A percentile compares a stretch with the other conserved stretches of the same genome.
These are phyloP conservation scores for Zygoascus ofunaensis DNA, from an alignment of 805 yeast genomes.

Conservation along the genomic window DNA sequence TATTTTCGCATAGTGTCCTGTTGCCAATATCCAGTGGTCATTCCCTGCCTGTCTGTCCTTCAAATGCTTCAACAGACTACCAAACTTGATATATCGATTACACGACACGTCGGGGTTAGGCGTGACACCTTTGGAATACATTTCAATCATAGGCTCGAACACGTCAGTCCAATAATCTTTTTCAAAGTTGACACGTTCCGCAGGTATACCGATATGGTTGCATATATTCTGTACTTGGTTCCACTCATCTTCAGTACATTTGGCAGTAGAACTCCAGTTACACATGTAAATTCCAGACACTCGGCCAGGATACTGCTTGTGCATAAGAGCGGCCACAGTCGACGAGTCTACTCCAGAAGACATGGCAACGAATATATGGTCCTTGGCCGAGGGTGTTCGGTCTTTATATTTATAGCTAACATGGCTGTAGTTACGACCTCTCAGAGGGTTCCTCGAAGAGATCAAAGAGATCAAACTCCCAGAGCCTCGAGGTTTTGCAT, in stretches of 20 bases:
- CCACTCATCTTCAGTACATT: slow-evolving; percentile 86
- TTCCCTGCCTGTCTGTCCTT: slow-evolving; percentile 25
- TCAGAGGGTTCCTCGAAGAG: no score
- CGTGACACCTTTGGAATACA: slow-evolving; percentile 63
- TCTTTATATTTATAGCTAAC: background rate
- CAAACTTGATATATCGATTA: slow-evolving; percentile 80
- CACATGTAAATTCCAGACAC: slow-evolving; percentile 87
- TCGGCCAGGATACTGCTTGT: slow-evolving; percentile 38
- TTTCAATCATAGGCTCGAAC: slow-evolving; percentile 81
- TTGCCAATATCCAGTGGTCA: slow-evolving; percentile 70
- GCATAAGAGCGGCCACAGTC: slow-evolving; percentile 64
- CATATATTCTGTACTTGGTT: slow-evolving; percentile 66
- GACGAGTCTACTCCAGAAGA: slow-evolving; percentile 96
- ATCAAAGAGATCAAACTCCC: no score
- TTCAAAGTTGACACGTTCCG: slow-evolving; percentile 76
- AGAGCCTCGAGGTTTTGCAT: no score
- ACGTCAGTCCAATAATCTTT: slow-evolving; percentile 89
- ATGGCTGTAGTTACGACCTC: no score
- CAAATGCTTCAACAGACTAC: slow-evolving; percentile 55
- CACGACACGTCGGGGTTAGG: slow-evolving; percentile 95
- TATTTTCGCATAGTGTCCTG: slow-evolving; percentile 46
- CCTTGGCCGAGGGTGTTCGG: slow-evolving; percentile 27
- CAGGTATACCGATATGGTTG: slow-evolving; percentile 49
- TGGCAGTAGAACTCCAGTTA: slow-evolving; percentile 59
- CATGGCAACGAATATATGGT: slow-evolving; percentile 77